Evolutionary conservation across 495 filamentous ascomycete genomes (phyloP), one percentile per base, ranked within the genome.

Genomic region (Aspergillus haitiensis): DNA sequence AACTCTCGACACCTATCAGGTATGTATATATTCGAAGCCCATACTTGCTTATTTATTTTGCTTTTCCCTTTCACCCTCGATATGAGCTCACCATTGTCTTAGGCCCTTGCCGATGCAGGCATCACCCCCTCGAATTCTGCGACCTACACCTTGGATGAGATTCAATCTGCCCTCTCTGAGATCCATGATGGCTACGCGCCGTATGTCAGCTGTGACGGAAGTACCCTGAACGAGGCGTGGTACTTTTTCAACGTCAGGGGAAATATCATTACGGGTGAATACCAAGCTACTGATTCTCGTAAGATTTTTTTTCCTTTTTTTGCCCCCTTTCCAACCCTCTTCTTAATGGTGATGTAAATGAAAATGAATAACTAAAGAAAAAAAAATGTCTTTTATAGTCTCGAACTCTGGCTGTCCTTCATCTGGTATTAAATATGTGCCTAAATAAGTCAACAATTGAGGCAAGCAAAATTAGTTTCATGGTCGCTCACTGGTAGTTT

Each of bases 221-320:
- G 75, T 39, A 70, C 77, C 31, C 73, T 94, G 36, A 84, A 88
- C 68, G 77, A 92, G 74, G 82, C 84, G 31, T 92, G 85, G 83
- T 93, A 93, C 68, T 84, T 84, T 62, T 93, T 87, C 75, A 87
- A 91, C 67, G 81, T 93, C 13, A 79, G 80, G 59, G 91, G 91
- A 37, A 87, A 84, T 64, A 72, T 89, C 39, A 85, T 89, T 68
- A 82, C 81, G 48, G 90, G 89, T 48, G 66, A 82, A 40, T 93
- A 92, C 67, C 75, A 86, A 37, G 75, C 88, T 7, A 65, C 75
- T 15, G 68, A 76, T 39, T 75, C 81, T 6, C 79, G 80, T 81
- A 67, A 70, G 75, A 76, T 33, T n/a, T 18, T 31, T 3, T 12
- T 52, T 50, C 18, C 32, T 10, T 55, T 2, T 6, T 10, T 21